A percentile compares a stretch with the other conserved stretches of the same genome.
Conservation (phyloP, 2,329 filamentous ascomycete genomes). For the Trichoderma lentiforme region DNA sequence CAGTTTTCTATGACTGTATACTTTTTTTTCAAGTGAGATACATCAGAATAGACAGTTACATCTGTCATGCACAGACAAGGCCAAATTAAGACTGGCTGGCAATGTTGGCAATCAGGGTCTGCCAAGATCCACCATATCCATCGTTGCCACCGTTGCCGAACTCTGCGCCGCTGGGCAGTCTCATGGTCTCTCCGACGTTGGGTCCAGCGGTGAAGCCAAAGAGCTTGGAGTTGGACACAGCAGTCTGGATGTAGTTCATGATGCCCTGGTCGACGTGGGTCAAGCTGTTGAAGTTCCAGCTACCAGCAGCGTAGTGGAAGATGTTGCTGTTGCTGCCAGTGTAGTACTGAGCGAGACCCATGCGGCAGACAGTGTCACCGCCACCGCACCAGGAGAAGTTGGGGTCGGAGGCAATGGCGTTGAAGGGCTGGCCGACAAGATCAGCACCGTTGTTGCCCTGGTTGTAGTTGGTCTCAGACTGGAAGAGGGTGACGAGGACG, state of each 20-base stretch:
- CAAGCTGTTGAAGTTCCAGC: constrained; percentile 20
- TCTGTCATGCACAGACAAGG: neutral
- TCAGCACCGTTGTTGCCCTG: constrained; percentile 10
- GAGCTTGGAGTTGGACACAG: constrained; percentile 16
- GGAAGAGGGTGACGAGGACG: constrained; percentile 17
- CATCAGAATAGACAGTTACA: neutral
- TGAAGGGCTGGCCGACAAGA: constrained; percentile 13
- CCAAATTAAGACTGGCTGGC: constrained; percentile 20
- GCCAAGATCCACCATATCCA: constrained; percentile 22
- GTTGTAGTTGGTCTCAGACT: constrained; percentile 19
- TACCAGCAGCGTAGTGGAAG: constrained; percentile 20
- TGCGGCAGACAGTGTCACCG: constrained; percentile 10
- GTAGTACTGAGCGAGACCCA: constrained; percentile 18
- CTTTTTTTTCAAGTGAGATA: constrained; percentile 10
- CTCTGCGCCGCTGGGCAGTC: constrained; percentile 18
- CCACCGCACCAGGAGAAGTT: constrained; percentile 18
- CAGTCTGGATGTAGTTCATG: constrained; percentile 23
- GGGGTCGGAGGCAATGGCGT: neutral
- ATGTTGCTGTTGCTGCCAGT: constrained; percentile 18
- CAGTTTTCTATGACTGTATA: neutral
- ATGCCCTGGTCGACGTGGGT: constrained; percentile 20
- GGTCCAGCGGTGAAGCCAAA: constrained; percentile 22
- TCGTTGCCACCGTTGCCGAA: constrained; percentile 21
- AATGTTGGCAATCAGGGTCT: constrained; percentile 21
- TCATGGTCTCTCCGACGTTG: constrained; percentile 17